Conservation (phyloP, 2,329 filamentous ascomycete genomes). For the Trichoderma pleuroti region DNA sequence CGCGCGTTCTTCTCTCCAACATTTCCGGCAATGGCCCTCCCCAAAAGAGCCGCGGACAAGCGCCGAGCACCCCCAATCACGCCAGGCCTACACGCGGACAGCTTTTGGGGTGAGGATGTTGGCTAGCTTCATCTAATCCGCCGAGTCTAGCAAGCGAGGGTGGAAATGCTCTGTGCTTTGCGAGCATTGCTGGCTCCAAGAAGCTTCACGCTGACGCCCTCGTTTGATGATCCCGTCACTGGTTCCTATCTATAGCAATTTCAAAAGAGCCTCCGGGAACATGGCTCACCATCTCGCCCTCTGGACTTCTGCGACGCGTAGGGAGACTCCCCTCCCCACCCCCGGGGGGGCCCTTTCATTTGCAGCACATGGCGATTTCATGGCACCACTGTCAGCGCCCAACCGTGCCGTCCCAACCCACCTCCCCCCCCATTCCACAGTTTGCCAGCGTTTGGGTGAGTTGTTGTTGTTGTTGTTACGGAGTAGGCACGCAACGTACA, state of each 20-base stretch:
- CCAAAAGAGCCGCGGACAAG: conserved; percentile 19
- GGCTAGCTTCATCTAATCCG: conserved; percentile 2
- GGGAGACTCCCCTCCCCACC: neutral
- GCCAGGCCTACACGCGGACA: conserved; percentile 3
- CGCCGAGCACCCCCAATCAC: conserved; percentile 10
- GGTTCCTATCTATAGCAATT: neutral
- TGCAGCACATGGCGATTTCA: conserved; percentile 12
- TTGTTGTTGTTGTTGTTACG: neutral
- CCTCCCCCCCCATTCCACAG: neutral
- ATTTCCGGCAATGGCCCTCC: neutral
- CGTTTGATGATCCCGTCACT: neutral
- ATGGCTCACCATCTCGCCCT: neutral
- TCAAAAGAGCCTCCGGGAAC: neutral
- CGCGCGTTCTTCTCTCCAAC: neutral
- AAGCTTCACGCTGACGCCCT: conserved; percentile 9
- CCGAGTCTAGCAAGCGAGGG: conserved; percentile 15
- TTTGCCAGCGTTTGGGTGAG: neutral
- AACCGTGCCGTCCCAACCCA: conserved; percentile 16
- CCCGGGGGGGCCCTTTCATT: neutral
- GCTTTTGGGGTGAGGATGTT: neutral
- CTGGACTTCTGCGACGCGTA: neutral
- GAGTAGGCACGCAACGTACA: neutral
- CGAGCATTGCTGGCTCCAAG: neutral
- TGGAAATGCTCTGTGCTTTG: neutral
- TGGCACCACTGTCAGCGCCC: conserved; percentile 12